phyloP scores from a whole-genome alignment of 169 alveolate genomes.

The Blepharisma undulans region DNA sequence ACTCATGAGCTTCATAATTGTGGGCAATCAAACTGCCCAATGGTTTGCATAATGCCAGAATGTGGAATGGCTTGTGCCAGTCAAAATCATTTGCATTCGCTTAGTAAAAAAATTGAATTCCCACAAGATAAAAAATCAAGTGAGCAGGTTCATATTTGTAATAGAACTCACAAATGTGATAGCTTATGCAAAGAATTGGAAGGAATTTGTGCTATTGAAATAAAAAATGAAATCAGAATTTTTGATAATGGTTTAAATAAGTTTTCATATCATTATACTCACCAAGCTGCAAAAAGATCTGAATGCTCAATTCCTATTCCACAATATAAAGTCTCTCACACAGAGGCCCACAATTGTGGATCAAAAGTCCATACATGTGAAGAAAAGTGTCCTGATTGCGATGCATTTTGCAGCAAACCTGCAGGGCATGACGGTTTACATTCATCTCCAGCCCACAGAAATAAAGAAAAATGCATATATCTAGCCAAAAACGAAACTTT shows the following conservation, averaged over 20 bases:
- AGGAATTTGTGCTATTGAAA: constrained; percentile 41
- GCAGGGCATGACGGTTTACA: constrained; percentile 45
- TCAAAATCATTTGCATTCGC: not conserved
- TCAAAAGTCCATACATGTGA: constrained; percentile 37
- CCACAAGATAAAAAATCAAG: not conserved
- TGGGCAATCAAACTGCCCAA: not conserved
- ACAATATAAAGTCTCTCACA: not conserved
- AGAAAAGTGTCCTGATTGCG: constrained; percentile 47
- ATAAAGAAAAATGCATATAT: constrained; percentile 37
- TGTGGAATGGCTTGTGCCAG: not conserved
- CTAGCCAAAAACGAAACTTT: not conserved
- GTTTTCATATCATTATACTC: not conserved
- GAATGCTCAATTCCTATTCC: not conserved
- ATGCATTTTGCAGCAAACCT: constrained; percentile 3
- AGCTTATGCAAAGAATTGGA: not conserved
- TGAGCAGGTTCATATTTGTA: constrained; percentile 12
- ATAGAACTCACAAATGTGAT: constrained; percentile 1
- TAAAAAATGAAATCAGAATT: not conserved
- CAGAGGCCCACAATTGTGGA: constrained; percentile 26
- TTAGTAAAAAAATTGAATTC: not conserved
- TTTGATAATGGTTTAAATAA: not conserved
- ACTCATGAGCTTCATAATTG: not conserved
- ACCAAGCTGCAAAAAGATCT: not conserved
- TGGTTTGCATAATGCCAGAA: not conserved
- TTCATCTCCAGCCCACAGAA: constrained; percentile 34